These are phyloP conservation scores for Marasmius tenuissimus DNA, from an alignment of 1,284 basidiomycete species.

Conservation along the genomic window DNA sequence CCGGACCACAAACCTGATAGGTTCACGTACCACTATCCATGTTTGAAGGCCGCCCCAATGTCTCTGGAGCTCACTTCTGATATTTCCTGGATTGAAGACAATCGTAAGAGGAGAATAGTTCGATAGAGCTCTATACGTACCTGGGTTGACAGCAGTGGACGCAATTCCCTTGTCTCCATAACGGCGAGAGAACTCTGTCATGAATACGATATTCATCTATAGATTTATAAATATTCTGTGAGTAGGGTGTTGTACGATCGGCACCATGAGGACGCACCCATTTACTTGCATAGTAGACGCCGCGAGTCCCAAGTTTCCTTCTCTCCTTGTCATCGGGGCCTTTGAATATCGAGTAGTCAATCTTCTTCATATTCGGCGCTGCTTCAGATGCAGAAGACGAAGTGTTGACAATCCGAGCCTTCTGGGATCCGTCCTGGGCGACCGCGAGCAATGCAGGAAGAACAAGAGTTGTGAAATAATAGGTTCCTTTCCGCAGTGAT, in stretches of 20 bases:
- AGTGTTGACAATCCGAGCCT: conserved; percentile 37
- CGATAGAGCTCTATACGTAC: conserved; percentile 20
- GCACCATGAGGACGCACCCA: neutral
- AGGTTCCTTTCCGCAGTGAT: conserved; percentile 24
- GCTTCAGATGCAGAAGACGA: conserved; percentile 12
- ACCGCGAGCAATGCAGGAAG: conserved; percentile 35
- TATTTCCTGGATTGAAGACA: conserved; percentile 29
- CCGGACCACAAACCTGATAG: neutral
- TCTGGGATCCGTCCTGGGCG: conserved; percentile 18
- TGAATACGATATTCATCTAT: conserved; percentile 41
- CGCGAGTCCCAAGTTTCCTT: neutral
- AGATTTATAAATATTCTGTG: neutral
- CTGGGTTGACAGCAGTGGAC: conserved; percentile 48
- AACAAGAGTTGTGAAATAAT: conserved; percentile 37
- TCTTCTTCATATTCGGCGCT: neutral
- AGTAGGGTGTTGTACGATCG: neutral
- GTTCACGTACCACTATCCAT: neutral
- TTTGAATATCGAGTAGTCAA: neutral
- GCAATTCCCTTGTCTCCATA: conserved; percentile 55
- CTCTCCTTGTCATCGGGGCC: neutral
- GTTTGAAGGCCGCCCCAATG: too few species aligned
- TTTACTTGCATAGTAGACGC: neutral
- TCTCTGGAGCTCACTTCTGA: conserved; percentile 44
- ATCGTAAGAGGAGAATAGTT: neutral
- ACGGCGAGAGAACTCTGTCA: conserved; percentile 47